Percentiles rank a stretch among this genome's conserved stretches.
These are phyloP conservation scores for Xylariaceae sp. DNA, from an alignment of 2,329 filamentous ascomycete species.

Conservation along the genomic window DNA sequence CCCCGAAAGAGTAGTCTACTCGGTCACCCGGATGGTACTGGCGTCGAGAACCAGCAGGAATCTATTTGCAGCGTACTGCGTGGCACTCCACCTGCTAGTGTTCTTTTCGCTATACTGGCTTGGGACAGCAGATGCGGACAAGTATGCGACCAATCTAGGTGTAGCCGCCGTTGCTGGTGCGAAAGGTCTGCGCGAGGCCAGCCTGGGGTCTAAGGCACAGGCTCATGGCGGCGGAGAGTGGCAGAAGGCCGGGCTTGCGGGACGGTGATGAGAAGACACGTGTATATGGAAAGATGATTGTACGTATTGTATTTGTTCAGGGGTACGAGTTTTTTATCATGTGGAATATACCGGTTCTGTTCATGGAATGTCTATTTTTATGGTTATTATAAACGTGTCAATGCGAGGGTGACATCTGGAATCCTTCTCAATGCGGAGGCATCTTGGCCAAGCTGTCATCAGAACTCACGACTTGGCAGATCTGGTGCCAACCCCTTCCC, in stretches of 20 bases:
- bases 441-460: no score
- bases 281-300: conserved; percentile 1
- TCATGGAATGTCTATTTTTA: not conserved
- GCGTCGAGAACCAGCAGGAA: conserved; percentile 88
- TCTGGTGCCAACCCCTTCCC: no score
- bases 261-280: conserved; percentile 28
- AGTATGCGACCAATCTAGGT: conserved; percentile 51
- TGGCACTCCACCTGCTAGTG: conserved; percentile 81
- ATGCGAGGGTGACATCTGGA: no score
- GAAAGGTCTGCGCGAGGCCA: conserved; percentile 34
- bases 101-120: conserved; percentile 85
- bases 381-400: no score
- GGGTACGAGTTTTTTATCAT: not conserved
- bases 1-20: conserved; percentile 84
- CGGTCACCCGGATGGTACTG: conserved; percentile 83
- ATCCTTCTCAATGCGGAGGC: no score
- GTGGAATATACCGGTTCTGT: conserved; percentile 1
- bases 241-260: conserved; percentile 58
- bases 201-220: conserved; percentile 24
- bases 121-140: conserved; percentile 61
- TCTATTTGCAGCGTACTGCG: conserved; percentile 85
- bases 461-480: no score
- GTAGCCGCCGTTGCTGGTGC: conserved; percentile 42
- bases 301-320: conserved; percentile 11
- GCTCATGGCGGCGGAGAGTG: conserved; percentile 48